Conservation (phyloP, 2,329 filamentous ascomycete genomes). For the Geoglossum cookeanum region DNA sequence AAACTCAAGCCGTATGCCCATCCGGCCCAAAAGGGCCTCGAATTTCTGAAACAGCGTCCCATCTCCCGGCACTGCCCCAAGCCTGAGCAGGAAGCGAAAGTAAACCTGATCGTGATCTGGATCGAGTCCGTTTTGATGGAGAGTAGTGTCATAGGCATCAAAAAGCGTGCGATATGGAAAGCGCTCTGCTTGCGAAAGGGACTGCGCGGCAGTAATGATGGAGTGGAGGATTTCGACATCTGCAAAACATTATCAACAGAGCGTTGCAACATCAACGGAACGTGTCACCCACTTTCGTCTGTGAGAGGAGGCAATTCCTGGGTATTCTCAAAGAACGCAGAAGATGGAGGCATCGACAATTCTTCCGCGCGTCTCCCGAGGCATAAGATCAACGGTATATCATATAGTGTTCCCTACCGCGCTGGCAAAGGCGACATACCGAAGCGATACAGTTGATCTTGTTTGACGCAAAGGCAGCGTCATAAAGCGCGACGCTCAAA, state of each 20-base stretch:
- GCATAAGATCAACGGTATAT: slow-evolving; percentile 17
- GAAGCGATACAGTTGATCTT: background rate
- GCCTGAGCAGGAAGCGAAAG: slow-evolving; percentile 58
- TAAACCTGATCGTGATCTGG: slow-evolving; percentile 58
- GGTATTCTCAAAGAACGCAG: slow-evolving; percentile 5
- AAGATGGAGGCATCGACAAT: slow-evolving; percentile 21
- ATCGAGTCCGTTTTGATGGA: slow-evolving; percentile 50
- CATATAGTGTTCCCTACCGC: background rate
- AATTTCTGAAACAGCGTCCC: slow-evolving; percentile 49
- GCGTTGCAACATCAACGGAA: background rate
- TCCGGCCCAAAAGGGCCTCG: slow-evolving; percentile 42
- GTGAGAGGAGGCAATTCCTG: slow-evolving; percentile 22
- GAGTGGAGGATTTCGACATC: slow-evolving; percentile 64
- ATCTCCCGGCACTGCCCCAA: slow-evolving; percentile 45
- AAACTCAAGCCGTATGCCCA: slow-evolving; percentile 55
- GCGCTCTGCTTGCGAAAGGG: slow-evolving; percentile 41
- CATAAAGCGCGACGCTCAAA: background rate
- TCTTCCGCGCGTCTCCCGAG: slow-evolving; percentile 21
- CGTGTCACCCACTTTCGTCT: slow-evolving; percentile 20
- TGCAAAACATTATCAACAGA: slow-evolving; percentile 17
- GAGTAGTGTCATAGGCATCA: slow-evolving; percentile 56
- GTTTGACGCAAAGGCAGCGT: background rate
- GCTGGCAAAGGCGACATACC: background rate
- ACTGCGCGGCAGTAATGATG: slow-evolving; percentile 54
- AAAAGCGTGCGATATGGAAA: slow-evolving; percentile 63